Percentiles rank a stretch among this genome's conserved stretches.
These are phyloP conservation scores for Chlorella sp. DNA, from an alignment of 139 green algal species.

Conservation along the genomic window DNA sequence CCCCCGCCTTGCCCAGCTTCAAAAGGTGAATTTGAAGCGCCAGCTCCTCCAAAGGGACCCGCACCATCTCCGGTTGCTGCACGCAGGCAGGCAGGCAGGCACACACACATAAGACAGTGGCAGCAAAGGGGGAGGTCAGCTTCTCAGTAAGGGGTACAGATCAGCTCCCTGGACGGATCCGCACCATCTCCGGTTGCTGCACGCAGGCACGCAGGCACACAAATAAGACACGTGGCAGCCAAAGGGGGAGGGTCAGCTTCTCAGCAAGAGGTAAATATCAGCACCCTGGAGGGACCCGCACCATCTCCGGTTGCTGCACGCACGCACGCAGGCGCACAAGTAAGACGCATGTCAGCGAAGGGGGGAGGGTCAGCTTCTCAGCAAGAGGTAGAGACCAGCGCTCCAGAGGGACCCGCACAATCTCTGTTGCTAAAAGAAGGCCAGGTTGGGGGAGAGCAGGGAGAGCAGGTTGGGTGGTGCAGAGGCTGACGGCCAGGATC, in stretches of 20 bases:
- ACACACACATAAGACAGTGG: neutral
- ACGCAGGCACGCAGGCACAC: neutral
- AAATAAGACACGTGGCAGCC: neutral
- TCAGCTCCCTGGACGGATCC: slow-evolving; percentile 91
- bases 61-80: slow-evolving; percentile 88
- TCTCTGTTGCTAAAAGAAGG: neutral
- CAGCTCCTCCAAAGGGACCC: slow-evolving; percentile 93
- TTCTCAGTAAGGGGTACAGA: no score
- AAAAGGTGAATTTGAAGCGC: slow-evolving; percentile 92
- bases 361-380: no score
- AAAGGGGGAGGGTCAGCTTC: neutral
- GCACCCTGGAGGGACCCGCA: slow-evolving; percentile 88
- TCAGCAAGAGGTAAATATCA: no score
- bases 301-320: slow-evolving; percentile 85
- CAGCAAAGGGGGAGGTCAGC: neutral
- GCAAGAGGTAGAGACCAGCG: no score
- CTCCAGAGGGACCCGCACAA: neutral
- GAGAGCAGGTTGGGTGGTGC: neutral
- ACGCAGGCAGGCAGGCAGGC: neutral
- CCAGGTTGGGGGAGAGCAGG: neutral
- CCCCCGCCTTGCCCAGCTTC: slow-evolving; percentile 67
- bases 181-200: slow-evolving; percentile 88
- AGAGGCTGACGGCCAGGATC: neutral
- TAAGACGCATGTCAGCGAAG: neutral
- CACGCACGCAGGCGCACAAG: neutral